Conservation (phyloP, 2,329 filamentous ascomycete genomes). For the Achaetomium macrosporum region DNA sequence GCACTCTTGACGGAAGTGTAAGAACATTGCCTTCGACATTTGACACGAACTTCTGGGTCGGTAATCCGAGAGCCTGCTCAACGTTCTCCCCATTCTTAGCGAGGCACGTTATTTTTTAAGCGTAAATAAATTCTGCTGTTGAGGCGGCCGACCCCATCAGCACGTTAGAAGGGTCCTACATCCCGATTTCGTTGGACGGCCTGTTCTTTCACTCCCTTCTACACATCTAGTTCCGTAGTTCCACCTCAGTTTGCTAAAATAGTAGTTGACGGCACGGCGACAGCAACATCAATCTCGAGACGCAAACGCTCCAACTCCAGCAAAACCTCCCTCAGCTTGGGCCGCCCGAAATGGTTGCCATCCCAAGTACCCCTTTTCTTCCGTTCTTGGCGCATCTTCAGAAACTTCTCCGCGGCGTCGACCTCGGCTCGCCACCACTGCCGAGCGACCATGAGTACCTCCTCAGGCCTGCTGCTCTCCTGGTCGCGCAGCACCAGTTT, state of each 20-base stretch:
- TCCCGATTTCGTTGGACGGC: too few relatives aligned
- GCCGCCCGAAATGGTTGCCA: constrained; percentile 46
- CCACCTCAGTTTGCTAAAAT: not conserved
- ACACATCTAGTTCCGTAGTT: too few relatives aligned
- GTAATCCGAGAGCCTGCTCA: too few relatives aligned
- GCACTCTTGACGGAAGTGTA: too few relatives aligned
- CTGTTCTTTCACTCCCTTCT: too few relatives aligned
- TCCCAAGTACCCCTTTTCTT: constrained; percentile 40
- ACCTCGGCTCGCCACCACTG: constrained; percentile 47
- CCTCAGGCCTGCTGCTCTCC: constrained; percentile 29
- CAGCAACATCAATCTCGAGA: not conserved
- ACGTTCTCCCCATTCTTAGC: too few relatives aligned
- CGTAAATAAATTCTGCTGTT: too few relatives aligned
- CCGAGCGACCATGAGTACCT: constrained; percentile 30
- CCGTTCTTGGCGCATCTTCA: constrained; percentile 36
- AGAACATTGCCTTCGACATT: too few relatives aligned
- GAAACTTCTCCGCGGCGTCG: constrained; percentile 41
- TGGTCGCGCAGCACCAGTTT: constrained; percentile 40
- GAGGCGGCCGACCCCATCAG: too few relatives aligned
- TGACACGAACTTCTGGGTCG: too few relatives aligned
- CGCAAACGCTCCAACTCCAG: constrained; percentile 3
- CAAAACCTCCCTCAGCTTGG: constrained; percentile 41
- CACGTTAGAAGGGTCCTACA: too few relatives aligned
- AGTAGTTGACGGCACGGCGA: not conserved
- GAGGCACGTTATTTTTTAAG: too few relatives aligned